Evolutionary conservation across 768 basidiomycete species (phyloP), one percentile per base, ranked within the genome.

Genomic region (Crepidotus variabilis): DNA sequence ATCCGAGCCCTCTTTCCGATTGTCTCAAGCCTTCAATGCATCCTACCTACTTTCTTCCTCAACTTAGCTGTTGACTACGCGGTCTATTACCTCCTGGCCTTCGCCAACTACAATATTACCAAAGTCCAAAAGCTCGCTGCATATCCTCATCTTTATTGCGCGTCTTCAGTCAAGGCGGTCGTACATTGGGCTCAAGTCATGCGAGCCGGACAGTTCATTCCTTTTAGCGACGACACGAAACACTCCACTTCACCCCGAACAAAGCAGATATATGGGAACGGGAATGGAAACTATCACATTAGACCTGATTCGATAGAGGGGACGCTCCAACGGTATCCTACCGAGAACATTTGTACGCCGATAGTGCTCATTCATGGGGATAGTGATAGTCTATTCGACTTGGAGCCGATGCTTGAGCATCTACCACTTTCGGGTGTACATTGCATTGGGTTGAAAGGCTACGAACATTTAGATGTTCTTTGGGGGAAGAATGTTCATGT

Each of bases 121-220:
- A 16, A 56, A 9, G 18, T 54, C 5, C 63, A 64, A 50, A 64
- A 61, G 35, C 36, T 56, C 20, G 61, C 59, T 21, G 59, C 59
- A 5, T 62, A 60, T 35, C 47, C 54, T 23, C 62, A 61, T 52
- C 55, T 63, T n/a, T 61, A 61, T 43, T 62, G 63, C 54, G 52
- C 55, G 36, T 61, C 62, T 11, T 65, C 62, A n/a, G 63, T 65
- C 36, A 64, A 62, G 28, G 52, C 63, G 2, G 57, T 60, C 36
- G 61, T 64, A 1, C 63, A 64, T 53, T 64, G 63, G 63, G 50
- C 58, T 1, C 60, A 60, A 46, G 61, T 64, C 11, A 64, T 64
- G 63, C 49, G 52, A n/a, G 56, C 60, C 16, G 55, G 60, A 2
- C 55, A 54, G 11, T 64, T 64, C 35, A 36, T 45, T 24, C 57